Evolutionary conservation across 2,329 filamentous ascomycete species (phyloP).

Genomic region (Rhynchosporium secalis): DNA sequence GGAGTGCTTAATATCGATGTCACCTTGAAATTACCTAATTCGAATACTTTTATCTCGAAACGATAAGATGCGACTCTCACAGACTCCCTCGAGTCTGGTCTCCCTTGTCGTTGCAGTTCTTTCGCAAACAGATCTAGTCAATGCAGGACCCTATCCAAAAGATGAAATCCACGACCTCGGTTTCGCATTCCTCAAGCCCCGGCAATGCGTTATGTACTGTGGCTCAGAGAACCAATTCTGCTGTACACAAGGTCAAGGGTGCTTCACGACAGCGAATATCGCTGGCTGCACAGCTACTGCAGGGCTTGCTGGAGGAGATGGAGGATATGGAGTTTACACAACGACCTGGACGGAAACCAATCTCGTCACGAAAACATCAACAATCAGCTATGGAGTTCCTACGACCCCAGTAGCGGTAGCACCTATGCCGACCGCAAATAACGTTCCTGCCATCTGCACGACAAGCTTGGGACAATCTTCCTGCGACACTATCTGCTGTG

Average conservation of each 20-base stretch:
- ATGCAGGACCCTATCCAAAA: conserved; percentile 52
- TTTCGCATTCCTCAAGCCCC: conserved; percentile 52
- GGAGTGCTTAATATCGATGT: conserved; percentile 9
- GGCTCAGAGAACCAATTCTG: conserved; percentile 57
- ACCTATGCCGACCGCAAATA: conserved; percentile 25
- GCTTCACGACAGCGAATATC: conserved; percentile 52
- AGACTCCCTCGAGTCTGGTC: conserved; percentile 36
- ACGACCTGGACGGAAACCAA: conserved; percentile 60
- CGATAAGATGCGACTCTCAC: conserved; percentile 42
- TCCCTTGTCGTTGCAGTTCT: conserved; percentile 45
- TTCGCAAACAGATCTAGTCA: conserved; percentile 40
- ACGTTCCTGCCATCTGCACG: conserved; percentile 48
- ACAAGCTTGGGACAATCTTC: conserved; percentile 56
- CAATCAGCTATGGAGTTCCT: conserved; percentile 42
- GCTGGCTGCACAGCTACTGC: conserved; percentile 49
- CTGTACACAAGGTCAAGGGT: conserved; percentile 51
- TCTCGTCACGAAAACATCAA: conserved; percentile 54
- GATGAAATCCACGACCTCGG: conserved; percentile 50
- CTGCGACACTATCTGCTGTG: conserved; percentile 72
- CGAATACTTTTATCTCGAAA: conserved; percentile 11
- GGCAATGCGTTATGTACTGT: conserved; percentile 53
- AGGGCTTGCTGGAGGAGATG: conserved; percentile 29
- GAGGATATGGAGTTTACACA: conserved; percentile 37
- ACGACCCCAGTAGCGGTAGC: not conserved
- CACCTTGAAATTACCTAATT: conserved; percentile 8